These are phyloP conservation scores for Bipolaris gigantea DNA, from an alignment of 2,329 filamentous ascomycete genomes.

Conservation along the genomic window DNA sequence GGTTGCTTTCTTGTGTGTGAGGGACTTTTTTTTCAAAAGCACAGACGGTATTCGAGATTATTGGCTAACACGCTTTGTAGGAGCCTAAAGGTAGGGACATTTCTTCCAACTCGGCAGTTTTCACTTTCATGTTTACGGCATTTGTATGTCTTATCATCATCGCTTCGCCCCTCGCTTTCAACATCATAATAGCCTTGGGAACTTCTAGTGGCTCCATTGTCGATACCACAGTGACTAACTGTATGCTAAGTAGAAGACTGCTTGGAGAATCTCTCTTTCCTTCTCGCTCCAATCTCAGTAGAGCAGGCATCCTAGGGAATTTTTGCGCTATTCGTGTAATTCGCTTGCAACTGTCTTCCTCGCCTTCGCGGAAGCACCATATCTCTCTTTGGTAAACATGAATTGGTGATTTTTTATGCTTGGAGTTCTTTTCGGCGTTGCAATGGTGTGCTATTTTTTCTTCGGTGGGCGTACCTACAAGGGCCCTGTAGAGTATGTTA, in stretches of 20 bases:
- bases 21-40: not conserved
- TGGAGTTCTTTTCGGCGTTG: conserved; percentile 45
- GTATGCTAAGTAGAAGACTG: conserved; percentile 49
- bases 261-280: conserved; percentile 47
- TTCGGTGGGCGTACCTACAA: conserved; percentile 45
- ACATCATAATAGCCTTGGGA: conserved; percentile 17
- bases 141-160: conserved; percentile 30
- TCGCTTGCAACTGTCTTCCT: conserved; percentile 46
- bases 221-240: conserved; percentile 48
- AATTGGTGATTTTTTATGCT: conserved; percentile 52
- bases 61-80: conserved; percentile 7
- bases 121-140: conserved; percentile 19
- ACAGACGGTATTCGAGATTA: not conserved
- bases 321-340: conserved; percentile 44
- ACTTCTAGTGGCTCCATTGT: conserved; percentile 9
- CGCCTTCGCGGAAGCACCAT: conserved; percentile 44
- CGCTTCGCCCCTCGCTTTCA: conserved; percentile 28
- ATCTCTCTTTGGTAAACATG: conserved; percentile 38
- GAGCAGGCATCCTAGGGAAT: conserved; percentile 48
- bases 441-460: conserved; percentile 47
- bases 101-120: conserved; percentile 26
- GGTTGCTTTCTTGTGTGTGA: conserved; percentile 19
- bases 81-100: conserved; percentile 21
- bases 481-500: conserved; percentile 7
- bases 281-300: conserved; percentile 50